phyloP scores from a whole-genome alignment of 2,329 filamentous ascomycete species.

The Lachnellula occidentalis region DNA sequence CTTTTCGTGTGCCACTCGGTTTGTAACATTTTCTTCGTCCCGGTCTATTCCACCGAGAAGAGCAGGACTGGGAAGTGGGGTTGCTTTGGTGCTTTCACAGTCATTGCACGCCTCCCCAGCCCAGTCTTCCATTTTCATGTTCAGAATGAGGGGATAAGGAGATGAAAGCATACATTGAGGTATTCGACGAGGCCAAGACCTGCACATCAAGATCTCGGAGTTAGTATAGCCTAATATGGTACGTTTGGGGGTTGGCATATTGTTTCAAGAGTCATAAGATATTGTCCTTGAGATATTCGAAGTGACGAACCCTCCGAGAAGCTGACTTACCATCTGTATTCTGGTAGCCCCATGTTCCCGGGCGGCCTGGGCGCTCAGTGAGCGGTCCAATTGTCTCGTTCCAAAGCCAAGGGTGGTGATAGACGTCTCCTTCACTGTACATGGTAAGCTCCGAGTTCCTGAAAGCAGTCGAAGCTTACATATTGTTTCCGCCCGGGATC shows the following conservation, averaged over 20 bases:
- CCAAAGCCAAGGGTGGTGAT: slow-evolving; percentile 30
- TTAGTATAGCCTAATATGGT: too few species aligned
- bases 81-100: too few species aligned
- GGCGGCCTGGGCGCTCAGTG: slow-evolving; percentile 30
- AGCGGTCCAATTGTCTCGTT: slow-evolving; percentile 38
- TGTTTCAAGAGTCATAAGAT: too few species aligned
- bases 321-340: slow-evolving; percentile 36
- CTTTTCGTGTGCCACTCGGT: too few species aligned
- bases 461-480: slow-evolving; percentile 31
- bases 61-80: too few species aligned
- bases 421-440: slow-evolving; percentile 23
- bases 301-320: too few species aligned
- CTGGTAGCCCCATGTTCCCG: slow-evolving; percentile 38
- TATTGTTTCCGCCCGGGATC: slow-evolving; percentile 61
- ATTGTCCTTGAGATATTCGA: too few species aligned
- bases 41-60: too few species aligned
- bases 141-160: neutral
- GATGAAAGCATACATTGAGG: slow-evolving; percentile 28
- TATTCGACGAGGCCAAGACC: slow-evolving; percentile 47
- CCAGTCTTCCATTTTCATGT: too few species aligned
- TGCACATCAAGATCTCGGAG: too few species aligned
- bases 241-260: too few species aligned
- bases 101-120: neutral
- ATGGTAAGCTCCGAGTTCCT: slow-evolving; percentile 24
- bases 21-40: too few species aligned